Percentiles rank a stretch among this genome's conserved stretches.
phyloP scores from a whole-genome alignment of 179 eudicot genomes.

The Heliamphora pulchella region DNA sequence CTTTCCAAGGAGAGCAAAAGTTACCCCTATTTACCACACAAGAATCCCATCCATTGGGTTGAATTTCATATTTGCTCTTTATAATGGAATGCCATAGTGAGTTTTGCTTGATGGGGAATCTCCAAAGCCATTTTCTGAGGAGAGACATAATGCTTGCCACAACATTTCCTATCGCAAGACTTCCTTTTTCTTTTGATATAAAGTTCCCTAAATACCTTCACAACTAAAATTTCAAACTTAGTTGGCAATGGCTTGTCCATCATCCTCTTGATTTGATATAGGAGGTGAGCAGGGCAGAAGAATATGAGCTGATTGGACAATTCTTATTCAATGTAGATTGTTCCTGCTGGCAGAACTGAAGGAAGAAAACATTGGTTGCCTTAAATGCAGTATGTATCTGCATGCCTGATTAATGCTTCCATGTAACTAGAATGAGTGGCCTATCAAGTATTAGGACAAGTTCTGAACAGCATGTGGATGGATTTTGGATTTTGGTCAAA shows the following conservation, averaged over 20 bases:
- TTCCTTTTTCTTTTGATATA: no score
- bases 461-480: not conserved
- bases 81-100: no score
- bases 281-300: constrained; percentile 3
- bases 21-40: no score
- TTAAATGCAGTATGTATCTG: not conserved
- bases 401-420: constrained; percentile 2
- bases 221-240: not conserved
- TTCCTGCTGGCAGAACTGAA: not conserved
- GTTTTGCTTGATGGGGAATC: not conserved
- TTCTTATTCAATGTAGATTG: not conserved
- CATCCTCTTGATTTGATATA: not conserved
- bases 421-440: not conserved
- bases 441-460: not conserved
- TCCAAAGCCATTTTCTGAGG: not conserved
- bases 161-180: no score
- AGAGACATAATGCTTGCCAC: no score
- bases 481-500: not conserved
- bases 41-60: no score
- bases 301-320: not conserved
- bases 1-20: no score
- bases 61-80: no score
- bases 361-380: not conserved
- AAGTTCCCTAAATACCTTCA: not conserved
- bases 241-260: not conserved